These are phyloP conservation scores for Luzula sylvatica DNA, from an alignment of 176 grass and related monocot genomes.

Conservation along the genomic window DNA sequence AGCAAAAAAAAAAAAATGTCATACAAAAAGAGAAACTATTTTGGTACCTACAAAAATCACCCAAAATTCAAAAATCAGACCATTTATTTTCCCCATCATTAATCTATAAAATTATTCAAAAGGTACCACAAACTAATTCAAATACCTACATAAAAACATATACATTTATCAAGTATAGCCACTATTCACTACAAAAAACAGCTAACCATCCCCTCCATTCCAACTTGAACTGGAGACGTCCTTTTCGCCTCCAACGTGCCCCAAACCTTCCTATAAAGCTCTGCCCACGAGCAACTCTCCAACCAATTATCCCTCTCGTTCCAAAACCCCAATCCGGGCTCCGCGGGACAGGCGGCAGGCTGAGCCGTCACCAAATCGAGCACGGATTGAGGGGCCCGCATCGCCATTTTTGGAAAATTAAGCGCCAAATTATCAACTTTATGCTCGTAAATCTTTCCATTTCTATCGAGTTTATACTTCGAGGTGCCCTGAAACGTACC, in stretches of 20 bases:
- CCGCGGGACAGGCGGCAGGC: conserved; percentile 33
- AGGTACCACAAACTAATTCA: too few relatives aligned
- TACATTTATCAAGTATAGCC: too few relatives aligned
- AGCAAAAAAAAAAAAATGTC: too few relatives aligned
- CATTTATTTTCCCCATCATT: too few relatives aligned
- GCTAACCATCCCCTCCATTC: conserved; percentile 48
- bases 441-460: conserved; percentile 96
- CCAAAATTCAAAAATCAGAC: too few relatives aligned
- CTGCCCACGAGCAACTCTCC: conserved; percentile 57
- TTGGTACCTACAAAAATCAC: too few relatives aligned
- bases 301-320: conserved; percentile 24
- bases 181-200: conserved; percentile 41
- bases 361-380: conserved; percentile 51
- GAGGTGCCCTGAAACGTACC: conserved; percentile 85
- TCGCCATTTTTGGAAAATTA: conserved; percentile 58
- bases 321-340: conserved; percentile 64
- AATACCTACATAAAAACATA: too few relatives aligned
- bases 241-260: conserved; percentile 47
- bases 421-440: conserved; percentile 92
- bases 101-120: too few relatives aligned
- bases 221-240: conserved; percentile 10
- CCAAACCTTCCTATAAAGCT: conserved; percentile 72
- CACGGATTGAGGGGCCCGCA: conserved; percentile 39
- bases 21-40: too few relatives aligned
- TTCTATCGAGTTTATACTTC: conserved; percentile 68